Conservation (phyloP, 352 stramenopile genomes). For the Phytophthora capsici region DNA sequence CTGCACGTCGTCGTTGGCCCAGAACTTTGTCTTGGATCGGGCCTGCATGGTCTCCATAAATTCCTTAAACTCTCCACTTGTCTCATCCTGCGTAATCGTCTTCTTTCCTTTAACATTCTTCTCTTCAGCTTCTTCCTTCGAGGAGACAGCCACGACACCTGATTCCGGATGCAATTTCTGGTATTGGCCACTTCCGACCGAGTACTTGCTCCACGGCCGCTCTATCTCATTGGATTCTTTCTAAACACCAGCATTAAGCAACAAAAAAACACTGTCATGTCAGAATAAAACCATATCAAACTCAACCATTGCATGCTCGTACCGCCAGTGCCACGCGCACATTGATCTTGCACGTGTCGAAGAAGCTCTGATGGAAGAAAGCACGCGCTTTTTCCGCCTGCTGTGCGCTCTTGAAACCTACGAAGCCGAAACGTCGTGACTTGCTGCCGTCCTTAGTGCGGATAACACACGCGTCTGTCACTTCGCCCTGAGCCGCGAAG, state of each 20-base stretch:
- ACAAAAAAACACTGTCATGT: constrained; percentile 15
- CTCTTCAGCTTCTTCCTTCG: constrained; percentile 26
- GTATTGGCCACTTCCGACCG: constrained; percentile 81
- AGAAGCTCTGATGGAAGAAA: constrained; percentile 90
- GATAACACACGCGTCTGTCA: constrained; percentile 91
- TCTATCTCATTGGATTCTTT: constrained; percentile 64
- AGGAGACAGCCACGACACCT: constrained; percentile 13
- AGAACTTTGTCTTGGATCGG: constrained; percentile 89
- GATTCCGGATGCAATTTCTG: constrained; percentile 42
- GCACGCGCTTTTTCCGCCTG: constrained; percentile 63
- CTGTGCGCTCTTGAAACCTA: constrained; percentile 76
- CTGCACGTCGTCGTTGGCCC: constrained; percentile 91
- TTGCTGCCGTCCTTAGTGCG: constrained; percentile 90
- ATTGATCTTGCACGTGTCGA: constrained; percentile 89
- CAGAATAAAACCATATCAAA: constrained; percentile 1
- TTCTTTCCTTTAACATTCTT: constrained; percentile 32
- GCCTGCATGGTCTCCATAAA: constrained; percentile 93
- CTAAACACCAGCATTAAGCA: constrained; percentile 28
- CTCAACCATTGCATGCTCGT: constrained; percentile 9
- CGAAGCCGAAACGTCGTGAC: constrained; percentile 86
- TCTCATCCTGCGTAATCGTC: constrained; percentile 21
- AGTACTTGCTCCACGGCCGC: constrained; percentile 92
- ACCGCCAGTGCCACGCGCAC: constrained; percentile 85
- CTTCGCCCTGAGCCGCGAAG: constrained; percentile 78
- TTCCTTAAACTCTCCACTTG: constrained; percentile 80